Conservation (phyloP, 768 basidiomycete genomes). For the Boletus rubescentipes region DNA sequence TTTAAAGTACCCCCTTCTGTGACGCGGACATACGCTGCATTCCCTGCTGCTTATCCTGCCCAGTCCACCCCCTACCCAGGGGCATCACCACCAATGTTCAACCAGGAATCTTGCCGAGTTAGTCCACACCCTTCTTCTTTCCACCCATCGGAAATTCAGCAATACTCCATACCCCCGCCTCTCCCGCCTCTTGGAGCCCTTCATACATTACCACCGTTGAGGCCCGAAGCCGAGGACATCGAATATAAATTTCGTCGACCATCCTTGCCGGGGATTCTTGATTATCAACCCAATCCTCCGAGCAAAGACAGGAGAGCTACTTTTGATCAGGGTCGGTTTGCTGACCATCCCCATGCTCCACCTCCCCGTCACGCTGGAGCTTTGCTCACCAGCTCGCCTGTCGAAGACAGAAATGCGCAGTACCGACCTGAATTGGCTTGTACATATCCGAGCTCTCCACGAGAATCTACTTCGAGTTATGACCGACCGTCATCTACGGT, state of each 20-base stretch:
- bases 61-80: slow-evolving; percentile 28
- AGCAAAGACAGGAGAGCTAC: slow-evolving; percentile 14
- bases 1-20: slow-evolving; percentile 32
- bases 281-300: slow-evolving; percentile 5
- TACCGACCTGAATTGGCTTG: slow-evolving; percentile 17
- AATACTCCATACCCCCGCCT: slow-evolving; percentile 28
- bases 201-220: slow-evolving; percentile 30
- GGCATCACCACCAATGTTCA: slow-evolving; percentile 18
- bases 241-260: slow-evolving; percentile 34
- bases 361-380: slow-evolving; percentile 3
- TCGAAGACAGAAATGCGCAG: slow-evolving; percentile 11
- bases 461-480: slow-evolving; percentile 17
- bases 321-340: slow-evolving; percentile 14
- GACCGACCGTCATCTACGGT: slow-evolving; percentile 21
- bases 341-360: slow-evolving; percentile 8
- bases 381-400: neutral
- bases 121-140: slow-evolving; percentile 25
- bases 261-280: slow-evolving; percentile 23
- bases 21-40: slow-evolving; percentile 43
- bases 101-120: slow-evolving; percentile 25
- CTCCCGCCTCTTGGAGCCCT: slow-evolving; percentile 21
- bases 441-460: slow-evolving; percentile 18
- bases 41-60: slow-evolving; percentile 34
- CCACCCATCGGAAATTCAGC: slow-evolving; percentile 24
- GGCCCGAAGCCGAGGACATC: slow-evolving; percentile 23